phyloP scores from a whole-genome alignment of 2,329 filamentous ascomycete species.

The Aspergillus transmontanensis region DNA sequence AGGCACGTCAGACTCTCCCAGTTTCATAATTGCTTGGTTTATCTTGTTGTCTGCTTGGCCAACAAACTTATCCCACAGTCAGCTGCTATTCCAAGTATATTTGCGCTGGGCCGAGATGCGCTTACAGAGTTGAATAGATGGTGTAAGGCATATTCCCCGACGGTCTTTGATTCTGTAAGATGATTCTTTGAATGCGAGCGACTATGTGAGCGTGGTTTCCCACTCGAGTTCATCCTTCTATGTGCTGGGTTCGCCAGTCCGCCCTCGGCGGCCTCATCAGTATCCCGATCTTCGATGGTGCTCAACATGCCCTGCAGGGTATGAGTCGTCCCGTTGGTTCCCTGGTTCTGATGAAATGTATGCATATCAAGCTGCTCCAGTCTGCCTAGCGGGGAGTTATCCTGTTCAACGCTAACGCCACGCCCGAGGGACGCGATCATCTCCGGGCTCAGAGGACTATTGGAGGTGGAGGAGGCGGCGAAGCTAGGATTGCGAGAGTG shows the following conservation, averaged over 20 bases:
- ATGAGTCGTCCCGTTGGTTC: conserved; percentile 44
- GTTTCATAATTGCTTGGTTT: conserved; percentile 78
- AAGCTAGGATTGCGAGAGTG: conserved; percentile 86
- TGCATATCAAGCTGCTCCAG: conserved; percentile 37
- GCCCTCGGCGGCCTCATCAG: conserved; percentile 28
- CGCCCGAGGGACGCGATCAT: conserved; percentile 72
- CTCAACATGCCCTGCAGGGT: conserved; percentile 33
- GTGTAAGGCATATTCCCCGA: conserved; percentile 96
- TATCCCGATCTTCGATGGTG: conserved; percentile 43
- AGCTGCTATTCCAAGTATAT: conserved; percentile 26
- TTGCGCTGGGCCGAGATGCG: conserved; percentile 20
- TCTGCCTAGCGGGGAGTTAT: conserved; percentile 40
- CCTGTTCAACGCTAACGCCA: conserved; percentile 54
- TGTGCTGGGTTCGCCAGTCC: conserved; percentile 33
- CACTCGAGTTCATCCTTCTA: conserved; percentile 58
- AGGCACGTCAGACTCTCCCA: conserved; percentile 77
- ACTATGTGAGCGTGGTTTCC: conserved; percentile 69
- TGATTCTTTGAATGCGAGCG: conserved; percentile 73
- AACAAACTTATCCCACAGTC: conserved; percentile 67
- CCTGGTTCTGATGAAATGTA: conserved; percentile 31
- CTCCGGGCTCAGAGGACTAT: conserved; percentile 85
- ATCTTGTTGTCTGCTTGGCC: conserved; percentile 96
- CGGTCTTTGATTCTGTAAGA: conserved; percentile 80
- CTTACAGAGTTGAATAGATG: conserved; percentile 89
- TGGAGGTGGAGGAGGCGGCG: conserved; percentile 64